These are phyloP conservation scores for Crithidia brevicula DNA, from an alignment of 208 protist genomes.

Conservation along the genomic window DNA sequence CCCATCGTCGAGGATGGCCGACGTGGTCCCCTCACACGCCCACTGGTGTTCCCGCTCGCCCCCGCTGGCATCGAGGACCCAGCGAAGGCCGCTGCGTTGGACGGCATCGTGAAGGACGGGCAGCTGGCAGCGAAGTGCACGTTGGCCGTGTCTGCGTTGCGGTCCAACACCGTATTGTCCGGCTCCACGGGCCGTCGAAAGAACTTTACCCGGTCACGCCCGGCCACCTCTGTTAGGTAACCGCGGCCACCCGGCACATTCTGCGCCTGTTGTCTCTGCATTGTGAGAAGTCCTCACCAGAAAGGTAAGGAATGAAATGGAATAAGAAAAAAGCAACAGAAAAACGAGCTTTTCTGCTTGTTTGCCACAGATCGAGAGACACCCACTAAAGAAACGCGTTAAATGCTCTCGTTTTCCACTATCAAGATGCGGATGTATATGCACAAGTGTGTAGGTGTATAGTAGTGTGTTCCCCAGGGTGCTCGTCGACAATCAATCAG, in stretches of 20 bases:
- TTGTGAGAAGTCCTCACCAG: background rate
- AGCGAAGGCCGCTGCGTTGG: conserved; percentile 13
- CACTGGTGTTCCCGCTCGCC: background rate
- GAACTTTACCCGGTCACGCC: conserved; percentile 87
- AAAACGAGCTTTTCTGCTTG: too few relatives aligned
- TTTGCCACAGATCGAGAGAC: too few relatives aligned
- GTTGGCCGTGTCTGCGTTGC: conserved; percentile 5
- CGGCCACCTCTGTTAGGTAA: conserved; percentile 78
- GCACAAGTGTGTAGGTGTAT: too few relatives aligned
- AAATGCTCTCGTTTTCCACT: too few relatives aligned
- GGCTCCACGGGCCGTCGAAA: conserved; percentile 84
- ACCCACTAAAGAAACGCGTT: too few relatives aligned
- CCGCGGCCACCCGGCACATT: conserved; percentile 54
- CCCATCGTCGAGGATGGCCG: conserved; percentile 11
- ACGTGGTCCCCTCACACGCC: conserved; percentile 1
- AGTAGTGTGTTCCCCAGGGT: too few relatives aligned
- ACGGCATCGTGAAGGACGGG: conserved; percentile 21
- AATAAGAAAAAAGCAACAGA: conserved; percentile 1
- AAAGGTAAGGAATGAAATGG: conserved; percentile 5
- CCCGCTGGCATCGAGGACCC: conserved; percentile 2
- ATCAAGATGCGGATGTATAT: too few relatives aligned
- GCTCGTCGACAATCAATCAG: background rate
- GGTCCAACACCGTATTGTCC: conserved; percentile 27
- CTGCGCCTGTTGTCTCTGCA: conserved; percentile 35
- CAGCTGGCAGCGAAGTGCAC: conserved; percentile 35